phyloP scores from a whole-genome alignment of 2,329 filamentous ascomycete genomes.

The Diaporthe amygdali region DNA sequence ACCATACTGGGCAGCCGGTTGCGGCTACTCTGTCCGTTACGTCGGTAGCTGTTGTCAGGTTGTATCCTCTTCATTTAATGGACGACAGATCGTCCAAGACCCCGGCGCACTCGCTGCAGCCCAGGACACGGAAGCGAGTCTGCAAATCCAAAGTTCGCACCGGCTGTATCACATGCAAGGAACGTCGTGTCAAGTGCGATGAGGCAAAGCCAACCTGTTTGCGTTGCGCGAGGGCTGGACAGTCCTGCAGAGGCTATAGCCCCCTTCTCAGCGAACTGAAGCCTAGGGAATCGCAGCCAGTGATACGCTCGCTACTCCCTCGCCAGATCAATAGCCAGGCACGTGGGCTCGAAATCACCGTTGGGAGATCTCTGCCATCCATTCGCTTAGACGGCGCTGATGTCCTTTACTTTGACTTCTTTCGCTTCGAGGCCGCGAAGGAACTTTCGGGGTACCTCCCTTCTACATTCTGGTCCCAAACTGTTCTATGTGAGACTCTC shows the following conservation, averaged over 20 bases:
- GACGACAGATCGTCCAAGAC: not conserved
- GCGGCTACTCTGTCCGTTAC: not conserved
- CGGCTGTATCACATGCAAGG: conserved; percentile 29
- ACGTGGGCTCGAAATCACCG: not conserved
- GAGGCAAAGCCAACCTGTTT: conserved; percentile 31
- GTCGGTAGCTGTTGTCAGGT: not conserved
- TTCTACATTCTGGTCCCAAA: conserved; percentile 31
- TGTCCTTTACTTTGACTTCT: conserved; percentile 29
- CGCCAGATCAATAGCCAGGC: not conserved
- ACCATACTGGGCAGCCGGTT: not conserved
- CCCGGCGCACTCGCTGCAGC: not conserved
- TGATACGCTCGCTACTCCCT: not conserved
- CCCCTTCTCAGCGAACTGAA: not conserved
- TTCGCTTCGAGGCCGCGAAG: conserved; percentile 27
- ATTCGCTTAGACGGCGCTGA: conserved; percentile 18
- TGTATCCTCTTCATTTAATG: not conserved
- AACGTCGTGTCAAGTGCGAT: conserved; percentile 32
- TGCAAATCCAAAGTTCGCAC: conserved; percentile 30
- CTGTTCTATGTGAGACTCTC: conserved; percentile 28
- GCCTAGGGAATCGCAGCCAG: not conserved
- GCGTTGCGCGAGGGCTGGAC: conserved; percentile 15
- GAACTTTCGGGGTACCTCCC: conserved; percentile 29
- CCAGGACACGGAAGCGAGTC: conserved; percentile 1
- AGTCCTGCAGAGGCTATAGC: not conserved
- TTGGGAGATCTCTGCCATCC: not conserved